Evolutionary conservation across 2,329 filamentous ascomycete species (phyloP).

Genomic region (Nannizziopsis arthrosporioides): DNA sequence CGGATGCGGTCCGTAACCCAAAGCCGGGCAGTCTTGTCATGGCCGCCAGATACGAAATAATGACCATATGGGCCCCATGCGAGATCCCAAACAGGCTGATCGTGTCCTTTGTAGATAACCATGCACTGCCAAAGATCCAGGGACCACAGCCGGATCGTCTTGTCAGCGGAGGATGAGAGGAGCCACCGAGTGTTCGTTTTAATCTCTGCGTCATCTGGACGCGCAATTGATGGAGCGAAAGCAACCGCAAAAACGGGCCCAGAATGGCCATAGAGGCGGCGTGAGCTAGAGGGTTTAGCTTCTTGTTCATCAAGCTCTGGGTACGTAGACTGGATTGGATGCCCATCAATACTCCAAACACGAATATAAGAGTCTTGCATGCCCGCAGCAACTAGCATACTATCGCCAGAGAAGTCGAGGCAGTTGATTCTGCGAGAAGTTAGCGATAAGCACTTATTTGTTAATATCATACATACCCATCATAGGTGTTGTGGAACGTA

Average conservation of each 20-base stretch:
- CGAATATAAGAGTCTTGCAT: conserved; percentile 93
- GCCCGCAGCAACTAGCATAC: conserved; percentile 72
- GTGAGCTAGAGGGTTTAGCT: conserved; percentile 57
- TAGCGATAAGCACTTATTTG: conserved; percentile 14
- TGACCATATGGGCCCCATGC: conserved; percentile 87
- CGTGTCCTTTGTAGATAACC: conserved; percentile 87
- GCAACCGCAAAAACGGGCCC: conserved; percentile 80
- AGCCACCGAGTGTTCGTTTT: conserved; percentile 60
- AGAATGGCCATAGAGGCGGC: conserved; percentile 71
- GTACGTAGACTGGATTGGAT: conserved; percentile 59
- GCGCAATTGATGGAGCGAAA: conserved; percentile 61
- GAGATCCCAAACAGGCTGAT: conserved; percentile 77
- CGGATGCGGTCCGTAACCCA: conserved; percentile 92
- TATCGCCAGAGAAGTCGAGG: conserved; percentile 89
- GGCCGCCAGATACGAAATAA: conserved; percentile 80
- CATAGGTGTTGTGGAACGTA: conserved; percentile 93
- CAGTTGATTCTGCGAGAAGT: conserved; percentile 58
- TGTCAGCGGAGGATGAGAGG: conserved; percentile 77
- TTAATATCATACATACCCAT: conserved; percentile 49
- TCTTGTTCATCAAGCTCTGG: conserved; percentile 42
- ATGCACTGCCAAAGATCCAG: conserved; percentile 84
- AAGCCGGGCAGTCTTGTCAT: conserved; percentile 79
- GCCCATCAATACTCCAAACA: conserved; percentile 83
- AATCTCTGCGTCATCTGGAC: conserved; percentile 39
- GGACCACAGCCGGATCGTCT: conserved; percentile 83